A percentile compares a stretch with the other conserved stretches of the same genome.
These are phyloP conservation scores for Crataegus laevigata DNA, from an alignment of 306 rosid species.

Conservation along the genomic window DNA sequence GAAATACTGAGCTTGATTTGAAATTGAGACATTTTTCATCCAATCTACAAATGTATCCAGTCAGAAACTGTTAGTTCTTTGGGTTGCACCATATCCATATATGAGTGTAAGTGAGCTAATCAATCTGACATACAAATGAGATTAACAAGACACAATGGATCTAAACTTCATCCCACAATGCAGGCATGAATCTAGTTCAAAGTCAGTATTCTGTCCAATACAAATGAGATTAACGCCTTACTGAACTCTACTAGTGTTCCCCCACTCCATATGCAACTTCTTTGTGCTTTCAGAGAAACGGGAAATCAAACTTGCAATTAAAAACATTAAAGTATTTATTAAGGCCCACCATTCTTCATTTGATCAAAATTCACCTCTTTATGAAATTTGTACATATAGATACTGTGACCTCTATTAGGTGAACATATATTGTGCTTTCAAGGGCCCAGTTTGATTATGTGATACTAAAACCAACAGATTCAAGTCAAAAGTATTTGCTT, in stretches of 20 bases:
- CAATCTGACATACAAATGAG: not conserved
- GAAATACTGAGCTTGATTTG: not conserved
- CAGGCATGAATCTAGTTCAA: not conserved
- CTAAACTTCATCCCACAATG: not conserved
- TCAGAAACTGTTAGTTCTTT: not conserved
- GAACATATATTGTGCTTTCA: not conserved
- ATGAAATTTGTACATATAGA: slow-evolving; percentile 7
- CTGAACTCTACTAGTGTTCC: not conserved
- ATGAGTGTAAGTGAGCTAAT: not conserved
- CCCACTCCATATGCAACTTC: not conserved
- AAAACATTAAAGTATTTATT: not conserved
- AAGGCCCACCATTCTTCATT: not conserved
- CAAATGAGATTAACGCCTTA: not conserved
- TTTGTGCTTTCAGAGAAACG: not conserved
- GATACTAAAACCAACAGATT: slow-evolving; percentile 1
- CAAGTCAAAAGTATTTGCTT: not conserved
- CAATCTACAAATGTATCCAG: not conserved
- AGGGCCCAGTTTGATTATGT: not conserved
- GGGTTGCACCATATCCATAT: not conserved
- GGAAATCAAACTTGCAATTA: not conserved
- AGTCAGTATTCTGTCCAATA: not conserved
- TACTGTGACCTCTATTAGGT: slow-evolving; percentile 8
- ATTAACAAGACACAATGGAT: not conserved
- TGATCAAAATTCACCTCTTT: slow-evolving; percentile 7
- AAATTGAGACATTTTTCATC: not conserved